Evolutionary conservation across 2,329 filamentous ascomycete genomes (phyloP).

Genomic region (Cladosporium sp.): DNA sequence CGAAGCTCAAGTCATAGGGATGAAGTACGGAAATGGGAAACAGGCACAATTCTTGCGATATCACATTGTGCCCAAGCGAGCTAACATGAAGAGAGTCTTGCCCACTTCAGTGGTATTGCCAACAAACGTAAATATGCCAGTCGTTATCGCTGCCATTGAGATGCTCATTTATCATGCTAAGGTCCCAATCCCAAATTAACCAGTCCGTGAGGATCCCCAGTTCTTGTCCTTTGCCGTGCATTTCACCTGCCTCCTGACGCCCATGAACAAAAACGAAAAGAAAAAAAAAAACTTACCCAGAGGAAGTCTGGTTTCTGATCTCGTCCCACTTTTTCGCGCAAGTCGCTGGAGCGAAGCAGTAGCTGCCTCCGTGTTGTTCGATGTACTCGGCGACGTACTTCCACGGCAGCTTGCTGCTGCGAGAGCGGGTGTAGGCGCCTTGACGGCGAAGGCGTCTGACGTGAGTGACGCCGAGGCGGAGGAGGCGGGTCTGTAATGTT

Average conservation of each 20-base stretch:
- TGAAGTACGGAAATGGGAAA: not conserved
- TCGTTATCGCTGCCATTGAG: too few relatives aligned
- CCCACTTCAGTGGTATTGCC: too few relatives aligned
- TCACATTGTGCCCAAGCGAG: too few relatives aligned
- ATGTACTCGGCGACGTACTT: constrained; percentile 56
- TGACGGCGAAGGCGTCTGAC: constrained; percentile 12
- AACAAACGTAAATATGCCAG: too few relatives aligned
- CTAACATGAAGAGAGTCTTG: not conserved
- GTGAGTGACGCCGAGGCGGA: constrained; percentile 20
- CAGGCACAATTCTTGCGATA: too few relatives aligned
- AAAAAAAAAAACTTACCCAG: not conserved
- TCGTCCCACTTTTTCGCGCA: constrained; percentile 61
- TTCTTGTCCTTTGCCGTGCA: not conserved
- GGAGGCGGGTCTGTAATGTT: constrained; percentile 27
- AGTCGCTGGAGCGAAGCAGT: constrained; percentile 57
- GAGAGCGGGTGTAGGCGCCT: constrained; percentile 4
- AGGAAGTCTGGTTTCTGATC: too few relatives aligned
- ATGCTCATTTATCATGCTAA: not conserved
- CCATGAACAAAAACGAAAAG: not conserved
- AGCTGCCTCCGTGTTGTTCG: constrained; percentile 48
- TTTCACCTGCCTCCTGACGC: not conserved
- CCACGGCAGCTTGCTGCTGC: constrained; percentile 50
- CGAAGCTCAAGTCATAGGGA: too few relatives aligned
- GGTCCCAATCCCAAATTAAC: not conserved
- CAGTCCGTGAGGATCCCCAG: not conserved